Evolutionary conservation across 805 yeast species (phyloP), one percentile per base, ranked within the genome.

Genomic region (Sugiyamaella qingdaonensis): DNA sequence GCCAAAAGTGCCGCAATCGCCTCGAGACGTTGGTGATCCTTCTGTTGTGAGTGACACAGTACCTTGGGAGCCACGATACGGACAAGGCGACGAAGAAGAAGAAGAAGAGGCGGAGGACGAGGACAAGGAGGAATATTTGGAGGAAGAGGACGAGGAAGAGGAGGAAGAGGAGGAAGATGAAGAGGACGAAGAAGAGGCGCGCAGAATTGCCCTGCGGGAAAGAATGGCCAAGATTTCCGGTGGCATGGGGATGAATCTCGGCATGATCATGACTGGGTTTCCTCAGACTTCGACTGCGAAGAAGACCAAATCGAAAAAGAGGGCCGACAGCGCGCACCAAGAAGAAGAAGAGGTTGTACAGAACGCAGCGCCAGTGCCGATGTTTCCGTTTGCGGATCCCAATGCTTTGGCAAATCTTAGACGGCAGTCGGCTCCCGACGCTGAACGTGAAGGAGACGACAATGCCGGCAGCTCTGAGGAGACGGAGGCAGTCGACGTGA

Each of bases 191-290:
- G 80, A 73, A 1, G 82, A 74, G 2, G 75, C 84, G 4, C 80
- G 85, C 52, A 79, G 94, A 61, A 78, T 85, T 46, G 88, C 85
- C 5, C 74, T 92, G 50, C 84, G 95, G 18, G 97, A 87, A 58
- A 80, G 97, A 56, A 92, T 92, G 97, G 98, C 99, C n/a, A 88
- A 85, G 62, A 78, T 92, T 16, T 86, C 97, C 0, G 95, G 96
- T 18, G 90, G 90, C 3, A 78, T 86, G 71, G 82, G 82, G 11
- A 61, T 64, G 58, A 59, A 59, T 9, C 50, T 62, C 55, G 68
- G 68, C n/a, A 59, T 61, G 64, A 56, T 64, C 32, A 61, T 62
- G 63, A 42, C 49, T 8, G 58, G 58, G 16, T 52, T 58, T 18
- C 76, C 73, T 46, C 58, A 68, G 8, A 52, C 70, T 2, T 47